Base-by-base conservation (phyloP, 2,329 filamentous ascomycete species). In the Fonsecaea pugnacius region DNA sequence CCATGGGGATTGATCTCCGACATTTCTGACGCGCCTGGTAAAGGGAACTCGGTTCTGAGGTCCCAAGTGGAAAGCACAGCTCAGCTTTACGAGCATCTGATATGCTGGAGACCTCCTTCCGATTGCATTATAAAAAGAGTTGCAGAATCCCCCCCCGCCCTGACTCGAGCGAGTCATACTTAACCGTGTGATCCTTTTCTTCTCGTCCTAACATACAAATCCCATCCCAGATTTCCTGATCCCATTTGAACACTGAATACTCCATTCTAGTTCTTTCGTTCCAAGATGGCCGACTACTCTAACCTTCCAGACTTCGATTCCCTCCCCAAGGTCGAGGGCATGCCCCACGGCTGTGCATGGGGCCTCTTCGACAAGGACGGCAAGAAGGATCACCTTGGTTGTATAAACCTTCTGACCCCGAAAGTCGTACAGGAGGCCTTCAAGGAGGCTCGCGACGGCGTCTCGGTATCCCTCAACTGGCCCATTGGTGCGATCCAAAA, bases 331-430 rank as follows among this genome's bases (percentile, higher is more conserved):
- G 78, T 80, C 60, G 78, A 81, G 55, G 84, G 83, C 10, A 67
- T 70, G 62, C 69, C 70, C 1, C 69, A 70, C 32, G 69, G 69
- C 33, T 85, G 85, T 61, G 82, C 84, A 7, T 87, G 84, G 84
- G 83, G 83, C 0, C 76, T 85, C 8, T 86, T 83, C 66, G 82
- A 84, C 72, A 79, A 78, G 58, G 76, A 80, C 59, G 84, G 83
- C 5, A 72, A 77, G 6, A 68, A 77, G 3, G 86, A 88, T 72
- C 77, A 87, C 73, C 78, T 89, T 1, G 87, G 86, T 9, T 84
- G 83, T 27, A 73, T 89, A 21, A 89, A 89, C 72, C 80, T 85
- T 32, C 78, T 89, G 14, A 87, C 84, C 0, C 78, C 85, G 58
- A 77, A 81, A 60, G 75, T 83, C 18, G 83, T 87, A 21, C 78